Evolutionary conservation across 768 basidiomycete genomes (phyloP), one percentile per base, ranked within the genome.

Genomic region (Boletus barrowsii): DNA sequence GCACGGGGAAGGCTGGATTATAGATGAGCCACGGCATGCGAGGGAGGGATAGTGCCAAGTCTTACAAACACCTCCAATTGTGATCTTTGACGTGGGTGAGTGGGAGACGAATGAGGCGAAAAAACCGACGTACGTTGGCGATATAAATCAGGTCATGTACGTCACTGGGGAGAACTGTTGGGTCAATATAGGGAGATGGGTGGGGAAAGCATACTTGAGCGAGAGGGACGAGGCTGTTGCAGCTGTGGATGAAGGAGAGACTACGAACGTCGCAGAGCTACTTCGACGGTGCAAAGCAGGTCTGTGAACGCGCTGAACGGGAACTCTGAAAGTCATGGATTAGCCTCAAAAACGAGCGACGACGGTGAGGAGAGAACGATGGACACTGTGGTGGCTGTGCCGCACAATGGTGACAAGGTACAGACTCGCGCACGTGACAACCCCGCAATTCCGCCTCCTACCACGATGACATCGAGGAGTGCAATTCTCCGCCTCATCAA

Each of bases 71-170:
- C 79, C 82, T 55, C 81, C 90, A 45, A 91, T 70, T 51, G 83
- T 83, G 59, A 92, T 73, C 89, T 91, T 63, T 42, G 24, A 55
- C 47, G 30, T 4, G 47, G 11, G 24, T 62, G 42, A 65, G 62
- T 1, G 17, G 18, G 40, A 26, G 33, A 20, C 0, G 15, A 13
- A 0, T 4, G 17, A 14, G 20, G 2, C 15, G 14, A 42, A 41
- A 35, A 3, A 0, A n/a, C 10, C 18, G 9, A 73, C 86, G 70
- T 62, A 89, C 88, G 64, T 92, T 84, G 51, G 84, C 80, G 53
- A 90, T 79, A 61, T 93, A 93, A 54, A 93, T 77, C 69, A 93
- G 66, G 72, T 93, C 91, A 56, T 84, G 80, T 26, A 84, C 79
- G 58, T 87, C 82, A 62, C 89, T 92, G 54, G 24, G 54, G 52